A percentile compares a stretch with the other conserved stretches of the same genome.
These are phyloP conservation scores for Linderina pennispora DNA, from an alignment of 192 early-diverging fungal genomes.

Conservation along the genomic window DNA sequence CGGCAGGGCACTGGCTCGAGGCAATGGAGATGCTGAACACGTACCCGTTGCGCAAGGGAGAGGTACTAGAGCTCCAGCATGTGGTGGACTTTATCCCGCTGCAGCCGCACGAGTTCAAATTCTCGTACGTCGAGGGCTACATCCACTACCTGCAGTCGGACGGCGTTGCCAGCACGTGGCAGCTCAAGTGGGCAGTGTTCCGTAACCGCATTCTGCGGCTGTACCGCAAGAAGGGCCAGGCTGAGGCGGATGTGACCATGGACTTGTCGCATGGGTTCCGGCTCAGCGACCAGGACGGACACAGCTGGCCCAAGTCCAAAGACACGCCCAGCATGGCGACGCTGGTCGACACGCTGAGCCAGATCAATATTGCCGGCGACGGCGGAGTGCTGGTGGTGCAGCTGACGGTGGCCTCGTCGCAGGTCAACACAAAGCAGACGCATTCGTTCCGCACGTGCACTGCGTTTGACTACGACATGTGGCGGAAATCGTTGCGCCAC, in stretches of 20 bases:
- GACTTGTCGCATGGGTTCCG: constrained; percentile 32
- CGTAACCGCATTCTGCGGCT: constrained; percentile 29
- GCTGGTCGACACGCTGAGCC: constrained; percentile 12
- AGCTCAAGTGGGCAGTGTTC: constrained; percentile 44
- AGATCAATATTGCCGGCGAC: constrained; percentile 2
- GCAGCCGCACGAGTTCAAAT: constrained; percentile 43
- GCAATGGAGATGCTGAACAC: constrained; percentile 43
- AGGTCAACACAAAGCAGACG: constrained; percentile 2
- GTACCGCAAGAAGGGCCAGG: constrained; percentile 29
- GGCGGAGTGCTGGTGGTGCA: constrained; percentile 44
- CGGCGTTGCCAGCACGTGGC: constrained; percentile 17
- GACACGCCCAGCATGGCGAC: constrained; percentile 12
- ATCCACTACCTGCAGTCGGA: constrained; percentile 33
- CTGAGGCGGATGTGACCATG: constrained; percentile 22
- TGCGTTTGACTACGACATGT: constrained; percentile 33
- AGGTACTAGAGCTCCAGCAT: constrained; percentile 49
- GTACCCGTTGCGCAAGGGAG: constrained; percentile 40
- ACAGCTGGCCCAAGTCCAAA: constrained; percentile 29
- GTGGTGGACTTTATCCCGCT: constrained; percentile 43
- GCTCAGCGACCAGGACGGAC: constrained; percentile 34
- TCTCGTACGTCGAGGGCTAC: constrained; percentile 44
- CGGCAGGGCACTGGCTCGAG: constrained; percentile 50
- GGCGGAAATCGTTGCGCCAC: constrained; percentile 32
- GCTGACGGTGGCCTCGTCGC: constrained; percentile 4
- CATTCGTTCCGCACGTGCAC: constrained; percentile 22